Evolutionary conservation across 2,329 filamentous ascomycete genomes (phyloP).

Genomic region (Talaromyces amestolkiae): DNA sequence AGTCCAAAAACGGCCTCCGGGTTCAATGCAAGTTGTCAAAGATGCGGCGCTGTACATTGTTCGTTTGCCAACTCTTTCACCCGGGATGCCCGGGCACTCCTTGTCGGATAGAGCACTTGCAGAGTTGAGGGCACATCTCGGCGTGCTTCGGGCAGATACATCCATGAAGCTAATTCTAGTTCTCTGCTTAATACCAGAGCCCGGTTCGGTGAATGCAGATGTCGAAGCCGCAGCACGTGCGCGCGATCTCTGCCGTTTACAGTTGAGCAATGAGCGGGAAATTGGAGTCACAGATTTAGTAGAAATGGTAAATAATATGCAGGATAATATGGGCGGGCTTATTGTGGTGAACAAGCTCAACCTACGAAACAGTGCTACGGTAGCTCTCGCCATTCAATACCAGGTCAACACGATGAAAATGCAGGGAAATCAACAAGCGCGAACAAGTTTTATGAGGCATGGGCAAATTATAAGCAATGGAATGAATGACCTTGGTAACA

Average conservation of each 20-base stretch:
- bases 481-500: neutral
- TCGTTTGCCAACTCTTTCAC: neutral
- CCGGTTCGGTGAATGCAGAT: neutral
- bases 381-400: neutral
- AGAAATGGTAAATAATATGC: neutral
- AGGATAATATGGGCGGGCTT: neutral
- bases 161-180: neutral
- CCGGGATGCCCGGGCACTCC: neutral
- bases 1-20: neutral
- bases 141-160: neutral
- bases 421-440: neutral
- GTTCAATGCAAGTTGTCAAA: neutral
- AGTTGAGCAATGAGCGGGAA: constrained; percentile 9
- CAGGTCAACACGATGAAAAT: neutral
- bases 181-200: neutral
- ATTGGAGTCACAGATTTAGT: neutral
- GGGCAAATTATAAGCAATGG: neutral
- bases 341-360: neutral
- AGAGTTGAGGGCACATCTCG: neutral
- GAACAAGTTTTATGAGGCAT: neutral
- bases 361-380: neutral
- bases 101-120: neutral
- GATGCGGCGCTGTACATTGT: neutral
- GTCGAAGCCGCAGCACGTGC: constrained; percentile 5
- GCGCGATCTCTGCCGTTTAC: neutral